Base-by-base conservation (phyloP, 345 rosid genomes). In the Clarkia xantiana region DNA sequence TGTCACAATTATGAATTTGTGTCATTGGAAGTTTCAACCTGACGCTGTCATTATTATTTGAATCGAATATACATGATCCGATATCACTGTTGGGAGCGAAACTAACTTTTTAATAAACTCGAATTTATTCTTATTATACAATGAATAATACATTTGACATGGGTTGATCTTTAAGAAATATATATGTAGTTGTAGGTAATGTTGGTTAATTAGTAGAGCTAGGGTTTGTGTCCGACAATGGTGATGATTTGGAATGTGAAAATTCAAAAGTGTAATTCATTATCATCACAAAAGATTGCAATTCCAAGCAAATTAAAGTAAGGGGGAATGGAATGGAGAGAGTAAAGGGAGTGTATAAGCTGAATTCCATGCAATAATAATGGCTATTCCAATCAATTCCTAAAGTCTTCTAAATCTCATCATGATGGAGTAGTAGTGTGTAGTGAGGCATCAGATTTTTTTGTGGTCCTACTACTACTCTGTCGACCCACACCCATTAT, bases 301-400 rank as follows among this genome's bases (percentile, higher is more conserved):
- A 61, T 13, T 60, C 41, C 62, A 75, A 67, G 77, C 75, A 69
- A 73, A 56, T n/a, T n/a, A n/a, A n/a, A n/a, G n/a, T n/a, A n/a
- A n/a, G n/a, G n/a, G n/a, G n/a, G n/a, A n/a, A n/a, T n/a, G 60
- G 68, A 67, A 61, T 61, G 48, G 72, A 56, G 70, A 52, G 62
- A 41, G 29, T 44, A 61, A 52, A 46, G 65, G 20, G 11, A 64
- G 47, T 55, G 55, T 51, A 60, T 68, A 52, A 44, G 68, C 73
- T 72, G 91, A 87, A 79, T 84, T 87, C 96, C 89, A 84, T 81
- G 94, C 80, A 78, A 70, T 55, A 75, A 88, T 88, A 71, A 88
- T 88, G 73, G 81, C 86, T 47, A 58, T 40, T 68, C 63, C 78
- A 71, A 70, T 81, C 93, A 76, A 72, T 56, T 75, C 64, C 66